Evolutionary conservation across 192 early-diverging fungal genomes (phyloP).

Genomic region (Podila verticillata): DNA sequence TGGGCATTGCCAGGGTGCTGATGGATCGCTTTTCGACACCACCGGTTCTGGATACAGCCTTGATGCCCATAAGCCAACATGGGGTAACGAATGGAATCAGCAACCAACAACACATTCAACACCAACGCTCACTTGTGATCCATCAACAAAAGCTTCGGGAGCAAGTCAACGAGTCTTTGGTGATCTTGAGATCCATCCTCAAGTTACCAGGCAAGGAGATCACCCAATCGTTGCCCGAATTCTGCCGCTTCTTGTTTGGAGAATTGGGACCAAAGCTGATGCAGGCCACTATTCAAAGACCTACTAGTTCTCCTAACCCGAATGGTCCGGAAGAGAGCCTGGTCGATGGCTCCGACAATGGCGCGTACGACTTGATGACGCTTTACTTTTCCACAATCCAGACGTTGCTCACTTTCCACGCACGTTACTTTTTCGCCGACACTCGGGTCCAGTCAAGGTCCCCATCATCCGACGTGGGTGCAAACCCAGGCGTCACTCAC

Average conservation of each 20-base stretch:
- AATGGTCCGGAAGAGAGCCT: neutral
- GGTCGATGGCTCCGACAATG: slow-evolving; percentile 14
- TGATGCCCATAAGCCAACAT: neutral
- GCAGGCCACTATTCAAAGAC: neutral
- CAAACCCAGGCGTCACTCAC: neutral
- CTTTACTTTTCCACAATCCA: slow-evolving; percentile 26
- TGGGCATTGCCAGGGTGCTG: slow-evolving; percentile 33
- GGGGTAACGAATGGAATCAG: neutral
- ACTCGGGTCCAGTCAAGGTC: neutral
- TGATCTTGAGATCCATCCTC: slow-evolving; percentile 23
- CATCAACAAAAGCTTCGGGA: slow-evolving; percentile 20
- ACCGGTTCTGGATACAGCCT: slow-evolving; percentile 14
- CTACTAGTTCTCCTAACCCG: neutral
- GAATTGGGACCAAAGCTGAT: slow-evolving; percentile 34
- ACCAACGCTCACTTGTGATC: slow-evolving; percentile 15
- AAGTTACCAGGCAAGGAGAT: slow-evolving; percentile 36
- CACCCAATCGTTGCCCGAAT: slow-evolving; percentile 5
- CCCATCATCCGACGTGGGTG: neutral
- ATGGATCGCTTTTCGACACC: slow-evolving; percentile 28
- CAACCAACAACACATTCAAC: slow-evolving; percentile 8
- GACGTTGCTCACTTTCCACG: slow-evolving; percentile 19
- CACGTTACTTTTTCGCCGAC: slow-evolving; percentile 26
- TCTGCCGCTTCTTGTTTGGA: slow-evolving; percentile 26
- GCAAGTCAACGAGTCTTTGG: slow-evolving; percentile 19
- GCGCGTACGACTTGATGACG: slow-evolving; percentile 32